Evolutionary conservation across 176 grass and related monocot genomes (phyloP).

Genomic region (Rhynchospora tenuis): DNA sequence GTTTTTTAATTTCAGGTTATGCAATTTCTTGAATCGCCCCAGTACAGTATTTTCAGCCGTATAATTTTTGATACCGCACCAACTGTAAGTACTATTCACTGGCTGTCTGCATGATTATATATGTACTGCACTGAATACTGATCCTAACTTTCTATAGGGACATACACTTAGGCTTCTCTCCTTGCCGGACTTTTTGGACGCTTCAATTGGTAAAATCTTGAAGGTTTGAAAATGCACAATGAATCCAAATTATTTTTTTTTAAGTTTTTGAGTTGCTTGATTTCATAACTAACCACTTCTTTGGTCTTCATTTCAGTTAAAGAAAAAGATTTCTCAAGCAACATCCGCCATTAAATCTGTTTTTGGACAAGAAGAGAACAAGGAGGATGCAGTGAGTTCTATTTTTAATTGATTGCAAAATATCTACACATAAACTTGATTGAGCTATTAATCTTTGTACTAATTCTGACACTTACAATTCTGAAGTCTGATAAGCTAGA

Average conservation of each 20-base stretch:
- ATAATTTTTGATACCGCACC: constrained; percentile 97
- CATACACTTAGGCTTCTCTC: constrained; percentile 92
- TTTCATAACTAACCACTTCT: neutral
- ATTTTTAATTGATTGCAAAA: constrained; percentile 7
- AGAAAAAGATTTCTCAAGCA: constrained; percentile 74
- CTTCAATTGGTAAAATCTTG: constrained; percentile 93
- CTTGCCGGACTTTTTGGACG: constrained; percentile 97
- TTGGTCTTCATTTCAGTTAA: constrained; percentile 46
- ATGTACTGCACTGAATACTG: constrained; percentile 22
- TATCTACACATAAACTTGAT: constrained; percentile 19
- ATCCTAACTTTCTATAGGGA: constrained; percentile 43
- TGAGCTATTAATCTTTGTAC: neutral
- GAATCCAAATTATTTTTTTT: neutral
- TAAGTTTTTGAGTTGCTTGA: neutral
- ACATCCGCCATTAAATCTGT: constrained; percentile 98
- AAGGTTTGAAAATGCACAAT: constrained; percentile 40
- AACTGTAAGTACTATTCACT: constrained; percentile 43
- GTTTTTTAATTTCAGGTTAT: constrained; percentile 56
- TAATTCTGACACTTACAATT: neutral
- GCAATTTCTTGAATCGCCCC: constrained; percentile 88
- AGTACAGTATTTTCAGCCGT: constrained; percentile 90
- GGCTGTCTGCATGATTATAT: neutral
- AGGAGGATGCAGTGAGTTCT: constrained; percentile 65
- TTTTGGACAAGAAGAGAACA: constrained; percentile 76
- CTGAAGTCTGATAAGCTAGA: constrained; percentile 77